Conservation (phyloP, 1,284 basidiomycete species). For the Cerrena zonata region DNA sequence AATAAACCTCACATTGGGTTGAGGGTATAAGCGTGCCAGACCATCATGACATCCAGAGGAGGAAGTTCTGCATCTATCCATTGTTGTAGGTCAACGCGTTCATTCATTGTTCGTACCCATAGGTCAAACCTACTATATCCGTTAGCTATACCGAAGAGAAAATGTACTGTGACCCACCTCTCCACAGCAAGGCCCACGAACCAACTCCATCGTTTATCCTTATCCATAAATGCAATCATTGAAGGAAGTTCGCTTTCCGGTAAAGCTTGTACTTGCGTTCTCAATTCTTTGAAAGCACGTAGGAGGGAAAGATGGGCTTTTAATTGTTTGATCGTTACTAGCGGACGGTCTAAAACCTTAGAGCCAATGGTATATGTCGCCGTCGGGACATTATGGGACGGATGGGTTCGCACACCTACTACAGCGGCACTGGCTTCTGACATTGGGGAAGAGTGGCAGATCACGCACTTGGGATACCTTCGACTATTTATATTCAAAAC, state of each 20-base stretch:
- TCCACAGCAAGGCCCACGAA: slow-evolving; percentile 21
- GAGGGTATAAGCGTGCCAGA: slow-evolving; percentile 47
- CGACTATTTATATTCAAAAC: too few relatives aligned
- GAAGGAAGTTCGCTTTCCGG: slow-evolving; percentile 3
- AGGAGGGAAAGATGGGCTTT: slow-evolving; percentile 15
- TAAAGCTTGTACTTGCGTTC: slow-evolving; percentile 7
- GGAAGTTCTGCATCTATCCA: slow-evolving; percentile 30
- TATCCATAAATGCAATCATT: slow-evolving; percentile 6
- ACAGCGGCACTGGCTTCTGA: too few relatives aligned
- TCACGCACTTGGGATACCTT: too few relatives aligned
- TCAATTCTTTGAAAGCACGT: slow-evolving; percentile 13
- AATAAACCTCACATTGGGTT: slow-evolving; percentile 34
- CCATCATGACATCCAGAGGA: slow-evolving; percentile 43
- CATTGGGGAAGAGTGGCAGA: too few relatives aligned
- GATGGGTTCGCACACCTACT: too few relatives aligned
- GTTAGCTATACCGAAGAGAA: not conserved
- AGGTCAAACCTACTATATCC: slow-evolving; percentile 27
- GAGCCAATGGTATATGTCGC: slow-evolving; percentile 11
- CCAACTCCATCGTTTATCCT: slow-evolving; percentile 19
- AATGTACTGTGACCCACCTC: slow-evolving; percentile 10
- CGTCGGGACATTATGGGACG: too few relatives aligned
- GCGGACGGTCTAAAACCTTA: slow-evolving; percentile 2
- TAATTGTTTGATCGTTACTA: slow-evolving; percentile 11
- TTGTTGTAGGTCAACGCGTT: slow-evolving; percentile 18
- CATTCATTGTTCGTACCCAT: slow-evolving; percentile 24